Conservation (phyloP, 2,329 filamentous ascomycete genomes). For the Diaporthe destruens region DNA sequence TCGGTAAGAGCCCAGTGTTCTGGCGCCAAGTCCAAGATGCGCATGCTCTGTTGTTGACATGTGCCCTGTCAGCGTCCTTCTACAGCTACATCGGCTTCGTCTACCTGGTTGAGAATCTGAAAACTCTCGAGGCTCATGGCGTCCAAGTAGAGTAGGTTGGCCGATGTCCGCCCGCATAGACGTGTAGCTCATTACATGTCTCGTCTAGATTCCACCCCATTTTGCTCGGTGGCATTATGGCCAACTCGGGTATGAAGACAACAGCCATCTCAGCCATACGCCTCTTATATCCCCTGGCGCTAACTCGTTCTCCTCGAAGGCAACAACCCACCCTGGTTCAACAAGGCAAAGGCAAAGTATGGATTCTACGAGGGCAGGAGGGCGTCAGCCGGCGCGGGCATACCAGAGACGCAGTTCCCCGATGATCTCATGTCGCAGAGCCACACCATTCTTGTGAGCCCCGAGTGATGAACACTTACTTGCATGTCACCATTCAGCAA, state of each 20-base stretch:
- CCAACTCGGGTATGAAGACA: constrained; percentile 62
- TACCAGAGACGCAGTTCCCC: constrained; percentile 54
- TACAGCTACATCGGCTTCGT: constrained; percentile 70
- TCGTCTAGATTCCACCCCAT: constrained; percentile 74
- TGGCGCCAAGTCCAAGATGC: background rate
- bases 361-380: constrained; percentile 57
- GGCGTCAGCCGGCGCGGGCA: constrained; percentile 54
- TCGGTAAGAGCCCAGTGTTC: constrained; percentile 61
- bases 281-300: no score
- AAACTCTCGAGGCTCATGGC: constrained; percentile 66
- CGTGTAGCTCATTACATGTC: constrained; percentile 10
- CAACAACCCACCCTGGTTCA: constrained; percentile 80
- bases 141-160: constrained; percentile 74
- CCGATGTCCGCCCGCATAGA: no score
- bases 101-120: constrained; percentile 69
- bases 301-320: constrained; percentile 56
- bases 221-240: constrained; percentile 77
- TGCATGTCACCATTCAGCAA: background rate
- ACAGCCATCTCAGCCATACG: no score
- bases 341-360: constrained; percentile 76
- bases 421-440: constrained; percentile 58
- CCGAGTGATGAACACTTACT: no score
- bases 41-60: background rate
- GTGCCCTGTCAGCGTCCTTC: constrained; percentile 67
- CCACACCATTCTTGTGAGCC: constrained; percentile 56